Evolutionary conservation across 805 yeast species (phyloP).

Genomic region (Metschnikowia anglica): DNA sequence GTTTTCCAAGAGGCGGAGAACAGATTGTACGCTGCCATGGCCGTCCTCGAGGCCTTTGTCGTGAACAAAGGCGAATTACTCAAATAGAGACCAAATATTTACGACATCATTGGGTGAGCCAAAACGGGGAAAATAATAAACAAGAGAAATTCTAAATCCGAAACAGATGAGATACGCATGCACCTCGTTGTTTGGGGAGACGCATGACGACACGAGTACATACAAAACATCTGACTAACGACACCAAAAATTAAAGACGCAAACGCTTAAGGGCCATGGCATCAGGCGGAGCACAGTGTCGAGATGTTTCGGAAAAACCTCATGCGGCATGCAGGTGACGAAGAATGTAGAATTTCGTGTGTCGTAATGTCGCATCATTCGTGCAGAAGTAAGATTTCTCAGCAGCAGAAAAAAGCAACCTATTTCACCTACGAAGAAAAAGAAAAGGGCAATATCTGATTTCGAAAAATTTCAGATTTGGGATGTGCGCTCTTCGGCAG

Average conservation of each 20-base stretch:
- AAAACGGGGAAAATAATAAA: neutral
- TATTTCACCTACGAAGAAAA: neutral
- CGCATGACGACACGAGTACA: conserved; percentile 1
- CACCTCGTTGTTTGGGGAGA: no score
- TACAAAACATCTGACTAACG: neutral
- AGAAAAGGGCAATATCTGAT: no score
- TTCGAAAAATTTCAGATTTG: no score
- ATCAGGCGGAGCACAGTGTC: no score
- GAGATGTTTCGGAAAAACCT: conserved; percentile 6
- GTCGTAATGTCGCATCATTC: conserved; percentile 1
- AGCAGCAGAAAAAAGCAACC: conserved; percentile 1
- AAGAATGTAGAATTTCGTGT: neutral
- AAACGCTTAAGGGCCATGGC: no score
- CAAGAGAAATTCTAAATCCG: no score
- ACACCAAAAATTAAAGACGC: no score
- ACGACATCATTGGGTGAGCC: neutral
- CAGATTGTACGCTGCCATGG: conserved; percentile 93
- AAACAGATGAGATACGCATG: no score
- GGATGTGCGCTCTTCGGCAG: no score
- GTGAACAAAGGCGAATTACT: conserved; percentile 44
- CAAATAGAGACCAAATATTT: conserved; percentile 6
- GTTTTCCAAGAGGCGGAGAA: conserved; percentile 97
- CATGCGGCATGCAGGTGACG: conserved; percentile 2
- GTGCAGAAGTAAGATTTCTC: conserved; percentile 1
- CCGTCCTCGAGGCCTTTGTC: conserved; percentile 87